Base-by-base conservation (phyloP, 768 basidiomycete genomes). In the Coprinellus micaceus region DNA sequence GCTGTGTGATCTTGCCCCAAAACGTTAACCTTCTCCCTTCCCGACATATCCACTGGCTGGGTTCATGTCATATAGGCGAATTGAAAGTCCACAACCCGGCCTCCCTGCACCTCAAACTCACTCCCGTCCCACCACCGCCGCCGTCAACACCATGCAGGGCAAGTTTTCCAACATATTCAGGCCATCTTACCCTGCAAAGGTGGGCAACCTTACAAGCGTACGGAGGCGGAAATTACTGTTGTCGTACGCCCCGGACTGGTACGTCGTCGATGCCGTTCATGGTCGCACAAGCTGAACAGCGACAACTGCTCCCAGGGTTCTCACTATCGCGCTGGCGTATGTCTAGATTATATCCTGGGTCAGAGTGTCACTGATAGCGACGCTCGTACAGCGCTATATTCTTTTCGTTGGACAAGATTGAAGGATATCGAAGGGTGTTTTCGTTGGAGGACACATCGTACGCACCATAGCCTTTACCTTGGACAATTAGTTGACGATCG, bases 161-260 rank as follows among this genome's bases (percentile, higher is more conserved):
- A 37, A 30, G 17, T 33, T 57, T n/a, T 10, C 43, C 25, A 22
- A 22, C 6, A 28, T 50, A 1, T 29, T 56, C 19, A 33, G 33
- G 26, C 40, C 26, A 11, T 36, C 43, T 26, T 52, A 57, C 39
- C 56, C 56, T 2, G 17, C 41, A 19, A 57, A 52, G 30, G 30
- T 17, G 13, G 29, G 19, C 26, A 21, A 15, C 29, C 64, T 77
- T 36, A 62, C 72, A 28, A 36, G 73, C 24, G 50, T 62, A 22
- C 64, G 75, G 48, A 70, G 73, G 30, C 67, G 73, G 57, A 72
- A 75, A 56, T 68, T 89, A 10, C 58, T 89, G 21, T 63, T 74
- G 39, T 86, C 86, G 2, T 91, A 92, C 71, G 79, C 81, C 22
- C 86, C 88, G 0, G 90, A 92, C 63, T 92, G 90, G 89, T 90